Base-by-base conservation (phyloP, 768 basidiomycete genomes). In the Boletus sp. region DNA sequence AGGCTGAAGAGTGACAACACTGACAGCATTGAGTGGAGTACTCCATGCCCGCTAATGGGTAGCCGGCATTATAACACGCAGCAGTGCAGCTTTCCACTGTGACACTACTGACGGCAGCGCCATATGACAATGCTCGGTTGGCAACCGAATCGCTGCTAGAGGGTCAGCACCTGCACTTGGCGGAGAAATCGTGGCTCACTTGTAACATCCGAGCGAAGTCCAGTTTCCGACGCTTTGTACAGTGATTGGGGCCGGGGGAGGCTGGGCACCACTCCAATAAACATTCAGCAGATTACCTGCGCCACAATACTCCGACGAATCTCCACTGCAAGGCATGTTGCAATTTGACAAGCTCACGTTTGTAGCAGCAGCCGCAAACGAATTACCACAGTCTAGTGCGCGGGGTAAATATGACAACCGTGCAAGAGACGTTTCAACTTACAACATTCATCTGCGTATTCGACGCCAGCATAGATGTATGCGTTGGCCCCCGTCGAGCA, bases 171-270 rank as follows among this genome's bases (percentile, higher is more conserved):
- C 30, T 1, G 35, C 3, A 9, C 9, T 35, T n/a, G 9, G 5
- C 4, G 29, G 28, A 64, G 7, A 14, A 28, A 32, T 18, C 6
- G 7, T 3, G n/a, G 9, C 77, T 57, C 63, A 87, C 89, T 75
- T 85, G 73, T 81, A 90, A 67, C 90, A 92, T n/a, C 90, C 90
- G 32, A 90, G 78, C 0, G 83, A 85, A 7, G 73, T 67, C 89
- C 89, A 91, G 30, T 79, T 74, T 5, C 86, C 88, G 32, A 86
- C 78, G 47, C 68, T 80, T 5, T 79, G 74, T 0, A 80, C 77
- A 24, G 80, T 82, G 17, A 73, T 59, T 0, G 89, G 87, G 14
- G 80, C 69, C 0, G 83, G 60, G 14, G 89, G 83, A 29, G 87
- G 83, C 12, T 75, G 53, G 32, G 70, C 70, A 17, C 87, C 87